Evolutionary conservation across 225 moss, liverwort and hornwort species (phyloP).

Genomic region (Asterella californica): DNA sequence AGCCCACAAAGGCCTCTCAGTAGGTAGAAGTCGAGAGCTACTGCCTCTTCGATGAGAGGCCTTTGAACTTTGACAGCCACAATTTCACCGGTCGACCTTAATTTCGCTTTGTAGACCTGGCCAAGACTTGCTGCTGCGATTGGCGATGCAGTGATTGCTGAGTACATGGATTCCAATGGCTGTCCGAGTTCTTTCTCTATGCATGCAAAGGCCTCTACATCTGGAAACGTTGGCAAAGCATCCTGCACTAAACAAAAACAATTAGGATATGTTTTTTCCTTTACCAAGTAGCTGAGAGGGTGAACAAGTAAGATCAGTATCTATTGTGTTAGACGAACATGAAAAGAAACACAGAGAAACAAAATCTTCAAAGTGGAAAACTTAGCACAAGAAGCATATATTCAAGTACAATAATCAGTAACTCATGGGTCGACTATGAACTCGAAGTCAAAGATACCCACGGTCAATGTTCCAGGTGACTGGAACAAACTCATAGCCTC

Average conservation of each 20-base stretch:
- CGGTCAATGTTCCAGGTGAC: no score
- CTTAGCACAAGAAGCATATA: no score
- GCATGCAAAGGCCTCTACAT: slow-evolving; percentile 66
- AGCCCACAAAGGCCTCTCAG: slow-evolving; percentile 70
- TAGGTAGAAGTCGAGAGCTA: slow-evolving; percentile 91
- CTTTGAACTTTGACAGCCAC: slow-evolving; percentile 98
- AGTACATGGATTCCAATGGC: slow-evolving; percentile 71
- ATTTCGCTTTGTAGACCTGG: slow-evolving; percentile 87
- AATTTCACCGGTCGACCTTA: slow-evolving; percentile 61
- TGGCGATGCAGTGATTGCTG: slow-evolving; percentile 70
- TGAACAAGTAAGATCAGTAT: no score
- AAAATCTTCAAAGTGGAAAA: no score
- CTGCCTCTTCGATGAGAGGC: slow-evolving; percentile 79
- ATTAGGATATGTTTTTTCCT: background rate
- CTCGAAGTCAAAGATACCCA: no score
- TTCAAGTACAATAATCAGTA: no score
- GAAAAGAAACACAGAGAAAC: no score
- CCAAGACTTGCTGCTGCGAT: slow-evolving; percentile 95
- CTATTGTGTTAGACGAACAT: no score
- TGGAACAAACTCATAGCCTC: background rate
- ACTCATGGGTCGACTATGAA: no score
- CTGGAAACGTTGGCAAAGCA: slow-evolving; percentile 93
- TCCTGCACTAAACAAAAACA: slow-evolving; percentile 46
- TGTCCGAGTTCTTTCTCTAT: slow-evolving; percentile 76
- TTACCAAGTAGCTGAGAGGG: no score